Evolutionary conservation across 768 basidiomycete genomes (phyloP).

Genomic region (Pisolithus albus): DNA sequence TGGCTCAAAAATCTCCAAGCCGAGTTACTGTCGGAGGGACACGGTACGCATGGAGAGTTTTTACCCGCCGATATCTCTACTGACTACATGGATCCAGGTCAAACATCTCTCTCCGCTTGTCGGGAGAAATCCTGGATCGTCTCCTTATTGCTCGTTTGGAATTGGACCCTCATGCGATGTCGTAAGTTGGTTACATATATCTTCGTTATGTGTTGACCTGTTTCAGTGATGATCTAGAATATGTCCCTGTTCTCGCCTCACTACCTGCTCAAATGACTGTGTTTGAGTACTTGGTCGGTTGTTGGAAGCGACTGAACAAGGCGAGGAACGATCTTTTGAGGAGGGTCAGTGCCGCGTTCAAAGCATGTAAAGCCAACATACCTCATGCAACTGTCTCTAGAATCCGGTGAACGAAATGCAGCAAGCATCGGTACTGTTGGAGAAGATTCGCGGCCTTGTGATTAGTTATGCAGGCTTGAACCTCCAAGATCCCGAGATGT

Average conservation of each 20-base stretch:
- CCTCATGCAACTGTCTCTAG: conserved; percentile 39
- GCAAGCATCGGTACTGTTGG: conserved; percentile 54
- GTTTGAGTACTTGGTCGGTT: conserved; percentile 84
- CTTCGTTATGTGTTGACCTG: neutral
- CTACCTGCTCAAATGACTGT: conserved; percentile 72
- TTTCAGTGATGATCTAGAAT: conserved; percentile 67
- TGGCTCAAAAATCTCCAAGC: conserved; percentile 75
- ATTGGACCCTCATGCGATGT: conserved; percentile 64
- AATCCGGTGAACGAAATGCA: conserved; percentile 51
- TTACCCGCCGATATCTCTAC: neutral
- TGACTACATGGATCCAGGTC: conserved; percentile 4
- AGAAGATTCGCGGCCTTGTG: conserved; percentile 74
- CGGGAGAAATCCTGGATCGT: conserved; percentile 61
- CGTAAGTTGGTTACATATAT: conserved; percentile 38
- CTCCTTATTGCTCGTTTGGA: conserved; percentile 81
- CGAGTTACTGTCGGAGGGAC: conserved; percentile 60
- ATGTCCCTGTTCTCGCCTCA: conserved; percentile 64
- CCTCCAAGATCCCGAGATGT: conserved; percentile 91
- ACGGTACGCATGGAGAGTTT: conserved; percentile 26
- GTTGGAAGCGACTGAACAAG: conserved; percentile 82
- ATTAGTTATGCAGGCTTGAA: conserved; percentile 86
- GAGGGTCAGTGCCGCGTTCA: conserved; percentile 40
- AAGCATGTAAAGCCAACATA: neutral
- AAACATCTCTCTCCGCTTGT: conserved; percentile 37
- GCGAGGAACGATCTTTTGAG: conserved; percentile 50